phyloP scores from a whole-genome alignment of 805 yeast genomes.

The Candida argentea region DNA sequence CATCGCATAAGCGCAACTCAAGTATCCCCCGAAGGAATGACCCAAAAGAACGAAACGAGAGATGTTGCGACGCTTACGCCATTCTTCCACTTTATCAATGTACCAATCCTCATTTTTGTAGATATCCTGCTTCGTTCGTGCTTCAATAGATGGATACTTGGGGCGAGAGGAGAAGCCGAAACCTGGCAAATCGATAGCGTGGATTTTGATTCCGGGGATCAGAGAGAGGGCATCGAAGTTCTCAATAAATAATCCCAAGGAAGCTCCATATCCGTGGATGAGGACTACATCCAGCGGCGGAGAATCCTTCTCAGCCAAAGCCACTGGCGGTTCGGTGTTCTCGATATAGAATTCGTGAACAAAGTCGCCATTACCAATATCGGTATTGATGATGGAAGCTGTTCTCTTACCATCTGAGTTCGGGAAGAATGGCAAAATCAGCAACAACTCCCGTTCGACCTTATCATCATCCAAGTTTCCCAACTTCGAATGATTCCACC shows the following conservation, averaged over 20 bases:
- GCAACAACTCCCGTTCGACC: conserved; percentile 36
- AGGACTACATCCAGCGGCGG: conserved; percentile 48
- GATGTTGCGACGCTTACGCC: conserved; percentile 29
- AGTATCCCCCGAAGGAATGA: conserved; percentile 37
- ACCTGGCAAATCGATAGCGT: conserved; percentile 63
- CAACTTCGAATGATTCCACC: conserved; percentile 18
- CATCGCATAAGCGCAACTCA: conserved; percentile 32
- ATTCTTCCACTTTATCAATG: conserved; percentile 31
- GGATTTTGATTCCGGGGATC: conserved; percentile 47
- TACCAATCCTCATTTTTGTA: conserved; percentile 32
- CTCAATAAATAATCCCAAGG: conserved; percentile 69
- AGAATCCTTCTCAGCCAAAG: not conserved
- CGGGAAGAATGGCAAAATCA: conserved; percentile 51
- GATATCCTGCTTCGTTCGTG: conserved; percentile 25
- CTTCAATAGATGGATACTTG: conserved; percentile 21
- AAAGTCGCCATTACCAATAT: conserved; percentile 42
- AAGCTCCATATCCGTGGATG: conserved; percentile 91
- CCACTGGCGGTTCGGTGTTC: conserved; percentile 32
- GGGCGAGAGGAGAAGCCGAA: conserved; percentile 63
- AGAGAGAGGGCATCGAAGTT: conserved; percentile 44
- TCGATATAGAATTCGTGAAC: conserved; percentile 71
- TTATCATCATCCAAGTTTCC: conserved; percentile 12
- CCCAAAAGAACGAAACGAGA: conserved; percentile 28
- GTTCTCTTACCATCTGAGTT: conserved; percentile 37
- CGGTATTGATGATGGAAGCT: conserved; percentile 42